phyloP scores from a whole-genome alignment of 176 grass and related monocot genomes.

The Oryza brachyantha region DNA sequence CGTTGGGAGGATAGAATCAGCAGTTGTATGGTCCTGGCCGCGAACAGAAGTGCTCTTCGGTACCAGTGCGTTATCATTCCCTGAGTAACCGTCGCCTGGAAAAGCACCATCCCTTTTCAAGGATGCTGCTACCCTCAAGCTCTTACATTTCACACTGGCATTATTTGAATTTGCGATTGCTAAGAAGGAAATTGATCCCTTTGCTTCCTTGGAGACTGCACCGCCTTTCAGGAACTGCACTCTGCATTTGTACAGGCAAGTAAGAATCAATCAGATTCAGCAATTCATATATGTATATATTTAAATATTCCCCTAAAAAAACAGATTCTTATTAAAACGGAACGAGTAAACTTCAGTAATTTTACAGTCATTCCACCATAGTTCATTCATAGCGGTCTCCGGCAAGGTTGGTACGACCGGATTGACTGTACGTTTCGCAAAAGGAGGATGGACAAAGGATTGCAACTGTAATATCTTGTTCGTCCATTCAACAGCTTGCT shows the following conservation, averaged over 20 bases:
- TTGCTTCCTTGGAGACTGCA: conserved; percentile 23
- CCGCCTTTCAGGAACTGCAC: conserved; percentile 12
- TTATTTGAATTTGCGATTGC: conserved; percentile 20
- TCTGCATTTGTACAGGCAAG: conserved; percentile 29
- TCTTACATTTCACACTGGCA: conserved; percentile 15
- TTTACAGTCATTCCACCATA: too few relatives aligned
- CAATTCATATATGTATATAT: neutral
- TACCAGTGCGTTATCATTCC: neutral
- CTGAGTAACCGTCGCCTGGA: neutral
- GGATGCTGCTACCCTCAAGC: conserved; percentile 36
- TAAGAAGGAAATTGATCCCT: conserved; percentile 11
- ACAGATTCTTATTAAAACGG: neutral
- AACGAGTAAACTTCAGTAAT: neutral
- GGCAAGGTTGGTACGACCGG: neutral
- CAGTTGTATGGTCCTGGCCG: conserved; percentile 56
- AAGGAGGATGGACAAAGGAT: too few relatives aligned
- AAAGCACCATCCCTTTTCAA: conserved; percentile 34
- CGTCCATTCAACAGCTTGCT: neutral
- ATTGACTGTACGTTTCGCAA: too few relatives aligned
- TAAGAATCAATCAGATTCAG: neutral
- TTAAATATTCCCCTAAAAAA: neutral
- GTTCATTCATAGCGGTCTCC: neutral
- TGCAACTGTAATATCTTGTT: neutral
- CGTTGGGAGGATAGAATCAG: conserved; percentile 17
- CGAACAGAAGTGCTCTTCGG: conserved; percentile 51